Evolutionary conservation across 176 grass and related monocot genomes (phyloP).

Genomic region (Puya raimondii): DNA sequence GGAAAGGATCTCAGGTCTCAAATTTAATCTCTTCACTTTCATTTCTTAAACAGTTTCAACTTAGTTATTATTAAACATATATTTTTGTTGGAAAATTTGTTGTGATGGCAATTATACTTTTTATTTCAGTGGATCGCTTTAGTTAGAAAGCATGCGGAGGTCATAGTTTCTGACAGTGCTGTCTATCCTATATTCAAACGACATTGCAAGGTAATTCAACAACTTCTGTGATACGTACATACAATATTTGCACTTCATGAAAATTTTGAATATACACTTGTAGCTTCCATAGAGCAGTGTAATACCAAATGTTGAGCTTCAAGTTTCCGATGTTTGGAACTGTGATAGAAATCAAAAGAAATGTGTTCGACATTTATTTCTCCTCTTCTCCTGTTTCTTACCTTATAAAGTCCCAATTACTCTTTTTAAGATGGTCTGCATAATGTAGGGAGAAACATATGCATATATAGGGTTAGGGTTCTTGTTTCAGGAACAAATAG

Average conservation of each 20-base stretch:
- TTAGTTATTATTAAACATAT: slow-evolving; percentile 3
- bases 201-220: slow-evolving; percentile 66
- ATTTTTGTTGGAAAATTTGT: slow-evolving; percentile 5
- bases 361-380: background rate
- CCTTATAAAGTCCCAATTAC: background rate
- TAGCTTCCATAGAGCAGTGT: background rate
- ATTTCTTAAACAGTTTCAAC: slow-evolving; percentile 4
- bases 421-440: too few species aligned
- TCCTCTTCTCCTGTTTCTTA: slow-evolving; percentile 1
- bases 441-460: too few species aligned
- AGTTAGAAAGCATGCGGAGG: slow-evolving; percentile 67
- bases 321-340: background rate
- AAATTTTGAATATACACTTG: background rate
- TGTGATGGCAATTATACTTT: slow-evolving; percentile 14
- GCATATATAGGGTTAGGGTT: too few species aligned
- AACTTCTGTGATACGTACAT: background rate
- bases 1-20: slow-evolving; percentile 94
- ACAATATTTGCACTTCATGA: background rate
- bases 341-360: background rate
- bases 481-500: too few species aligned
- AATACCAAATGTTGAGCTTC: background rate
- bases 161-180: slow-evolving; percentile 53
- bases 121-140: slow-evolving; percentile 86
- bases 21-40: slow-evolving; percentile 16
- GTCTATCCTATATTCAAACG: slow-evolving; percentile 74